phyloP scores from a whole-genome alignment of 768 basidiomycete genomes.

The Rubroboletus pulcherrimus region DNA sequence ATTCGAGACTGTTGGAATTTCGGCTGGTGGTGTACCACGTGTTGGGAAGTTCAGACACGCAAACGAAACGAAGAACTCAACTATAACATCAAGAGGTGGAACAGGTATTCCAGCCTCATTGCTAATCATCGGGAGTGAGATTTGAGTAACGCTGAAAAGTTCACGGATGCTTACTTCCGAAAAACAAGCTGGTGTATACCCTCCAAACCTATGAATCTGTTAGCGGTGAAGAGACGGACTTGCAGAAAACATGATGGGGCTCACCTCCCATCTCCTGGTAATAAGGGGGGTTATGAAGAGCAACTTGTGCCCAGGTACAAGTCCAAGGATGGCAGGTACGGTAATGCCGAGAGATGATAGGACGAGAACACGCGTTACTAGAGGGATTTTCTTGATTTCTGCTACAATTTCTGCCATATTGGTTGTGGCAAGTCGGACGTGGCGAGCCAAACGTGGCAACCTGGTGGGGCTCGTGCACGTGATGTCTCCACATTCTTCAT shows the following conservation, averaged over 20 bases:
- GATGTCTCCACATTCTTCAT: not conserved
- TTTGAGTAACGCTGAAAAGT: not conserved
- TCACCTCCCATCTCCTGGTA: slow-evolving; percentile 51
- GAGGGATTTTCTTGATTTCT: slow-evolving; percentile 78
- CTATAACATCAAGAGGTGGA: slow-evolving; percentile 44
- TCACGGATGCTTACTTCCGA: slow-evolving; percentile 47
- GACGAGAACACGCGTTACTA: slow-evolving; percentile 71
- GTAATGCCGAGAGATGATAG: slow-evolving; percentile 60
- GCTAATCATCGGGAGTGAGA: slow-evolving; percentile 18
- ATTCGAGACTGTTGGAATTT: slow-evolving; percentile 62
- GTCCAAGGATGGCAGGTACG: slow-evolving; percentile 48
- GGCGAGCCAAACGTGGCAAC: not conserved
- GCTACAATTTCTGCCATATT: slow-evolving; percentile 47
- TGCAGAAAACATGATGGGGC: not conserved
- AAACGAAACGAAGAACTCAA: slow-evolving; percentile 19
- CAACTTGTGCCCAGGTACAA: slow-evolving; percentile 51
- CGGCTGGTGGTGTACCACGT: slow-evolving; percentile 43
- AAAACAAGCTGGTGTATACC: slow-evolving; percentile 67
- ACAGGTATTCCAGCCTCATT: slow-evolving; percentile 33
- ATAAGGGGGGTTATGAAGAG: slow-evolving; percentile 50
- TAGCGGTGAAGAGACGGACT: not conserved
- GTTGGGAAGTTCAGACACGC: not conserved
- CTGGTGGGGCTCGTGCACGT: not conserved
- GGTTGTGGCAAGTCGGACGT: not conserved
- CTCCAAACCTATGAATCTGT: slow-evolving; percentile 60